Base-by-base conservation (phyloP, 768 basidiomycete genomes). In the Strobilomyces confusus region DNA sequence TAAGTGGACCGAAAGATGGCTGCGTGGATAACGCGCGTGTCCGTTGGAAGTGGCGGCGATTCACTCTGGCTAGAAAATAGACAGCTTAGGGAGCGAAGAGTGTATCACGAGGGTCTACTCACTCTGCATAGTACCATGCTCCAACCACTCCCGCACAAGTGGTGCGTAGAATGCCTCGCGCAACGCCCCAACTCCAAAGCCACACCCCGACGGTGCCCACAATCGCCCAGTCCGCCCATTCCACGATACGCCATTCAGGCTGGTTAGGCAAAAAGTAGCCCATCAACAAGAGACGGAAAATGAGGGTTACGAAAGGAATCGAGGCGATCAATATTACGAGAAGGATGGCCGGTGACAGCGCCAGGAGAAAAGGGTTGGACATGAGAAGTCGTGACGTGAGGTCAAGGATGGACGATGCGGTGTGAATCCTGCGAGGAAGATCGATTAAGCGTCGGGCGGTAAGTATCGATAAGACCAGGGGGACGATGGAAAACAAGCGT, bases 101-200 rank as follows among this genome's bases (percentile, higher is more conserved):
- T 38, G 25, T 14, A 44, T n/a, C 23, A 34, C 12, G 25, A 44
- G 5, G 44, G 26, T 7, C 9, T 12, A 49, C 82, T 63, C 60
- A 85, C 80, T 82, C 75, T 26, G 80, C 67, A 70, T 92, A 95
- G 66, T 95, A 97, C 94, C 94, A 98, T 42, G 87, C 84, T 2
- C 92, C 94, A 32, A 98, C 81, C 5, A 94, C 89, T 29, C 86
- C 87, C 0, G 92, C 86, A 52, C 84, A 82, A 3, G 84, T 81
- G 49, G 87, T 89, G 8, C 91, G 76, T 41, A 93, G 71, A 2
- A 91, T 65, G 2, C 93, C 93, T 37, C 92, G 78, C 19, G 89
- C 83, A 7, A 97, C 86, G 11, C 79, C 81, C 80, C 86, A 85
- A 19, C 79, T 84, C 86, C 86, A 87, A n/a, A 85, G 67, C 83